phyloP scores from a whole-genome alignment of 2,329 filamentous ascomycete genomes.

The Penicillium sumatraense region DNA sequence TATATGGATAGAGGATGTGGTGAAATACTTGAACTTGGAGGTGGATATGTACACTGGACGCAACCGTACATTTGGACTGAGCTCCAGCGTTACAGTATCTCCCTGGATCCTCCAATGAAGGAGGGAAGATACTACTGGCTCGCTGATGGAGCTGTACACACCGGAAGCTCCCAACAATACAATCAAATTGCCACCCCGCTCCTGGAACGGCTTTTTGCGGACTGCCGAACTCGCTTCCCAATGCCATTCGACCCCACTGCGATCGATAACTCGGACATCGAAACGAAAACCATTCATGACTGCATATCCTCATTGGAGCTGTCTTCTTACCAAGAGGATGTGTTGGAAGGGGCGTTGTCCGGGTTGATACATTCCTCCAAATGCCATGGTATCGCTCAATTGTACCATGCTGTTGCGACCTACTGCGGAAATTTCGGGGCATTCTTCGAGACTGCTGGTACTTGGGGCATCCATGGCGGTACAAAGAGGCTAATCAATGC shows the following conservation, averaged over 20 bases:
- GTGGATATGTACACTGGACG: slow-evolving; percentile 4
- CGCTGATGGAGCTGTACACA: neutral
- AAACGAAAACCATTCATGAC: slow-evolving; percentile 12
- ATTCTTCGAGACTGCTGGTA: slow-evolving; percentile 1
- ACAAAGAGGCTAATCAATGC: slow-evolving; percentile 1
- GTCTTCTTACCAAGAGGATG: slow-evolving; percentile 13
- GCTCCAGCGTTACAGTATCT: neutral
- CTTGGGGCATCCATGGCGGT: slow-evolving; percentile 1
- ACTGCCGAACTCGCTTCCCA: slow-evolving; percentile 16
- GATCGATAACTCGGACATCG: slow-evolving; percentile 14
- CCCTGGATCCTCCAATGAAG: neutral
- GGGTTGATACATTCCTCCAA: slow-evolving; percentile 14
- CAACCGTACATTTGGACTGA: slow-evolving; percentile 2
- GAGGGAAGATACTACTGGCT: slow-evolving; percentile 3
- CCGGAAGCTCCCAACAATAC: neutral
- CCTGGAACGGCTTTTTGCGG: slow-evolving; percentile 11
- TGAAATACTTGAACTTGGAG: neutral
- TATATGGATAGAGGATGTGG: neutral
- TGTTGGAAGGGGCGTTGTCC: slow-evolving; percentile 16
- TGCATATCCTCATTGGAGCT: slow-evolving; percentile 1
- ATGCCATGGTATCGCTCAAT: slow-evolving; percentile 17
- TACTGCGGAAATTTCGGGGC: slow-evolving; percentile 13
- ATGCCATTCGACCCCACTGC: slow-evolving; percentile 6
- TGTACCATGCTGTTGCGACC: slow-evolving; percentile 13
- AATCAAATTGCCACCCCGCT: neutral